phyloP scores from a whole-genome alignment of 768 basidiomycete genomes.

The Strobilomyces confusus region DNA sequence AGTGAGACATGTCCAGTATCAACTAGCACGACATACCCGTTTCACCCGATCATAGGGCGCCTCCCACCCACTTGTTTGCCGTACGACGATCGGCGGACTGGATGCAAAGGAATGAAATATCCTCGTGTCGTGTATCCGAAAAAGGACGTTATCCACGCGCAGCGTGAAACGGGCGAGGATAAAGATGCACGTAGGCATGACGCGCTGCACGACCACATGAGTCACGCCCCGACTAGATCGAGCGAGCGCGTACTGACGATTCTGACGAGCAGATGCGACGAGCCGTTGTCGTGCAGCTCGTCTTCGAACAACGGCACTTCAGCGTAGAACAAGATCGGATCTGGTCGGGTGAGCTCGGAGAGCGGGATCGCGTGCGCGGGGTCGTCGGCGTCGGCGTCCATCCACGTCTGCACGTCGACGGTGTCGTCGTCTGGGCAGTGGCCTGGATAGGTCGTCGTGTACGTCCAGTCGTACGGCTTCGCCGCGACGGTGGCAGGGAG shows the following conservation, averaged over 20 bases:
- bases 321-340: conserved; percentile 97
- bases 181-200: conserved; percentile 95
- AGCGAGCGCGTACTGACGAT: conserved; percentile 56
- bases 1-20: too few relatives aligned
- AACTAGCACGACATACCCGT: conserved; percentile 39
- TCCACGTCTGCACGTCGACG: conserved; percentile 38
- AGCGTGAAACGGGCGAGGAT: conserved; percentile 78
- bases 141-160: conserved; percentile 67
- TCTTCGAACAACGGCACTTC: conserved; percentile 95
- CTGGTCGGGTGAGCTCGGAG: conserved; percentile 78
- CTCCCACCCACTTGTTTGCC: conserved; percentile 89
- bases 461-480: conserved; percentile 98
- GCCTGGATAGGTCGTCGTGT: conserved; percentile 84
- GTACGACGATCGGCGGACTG: conserved; percentile 57
- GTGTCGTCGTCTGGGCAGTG: conserved; percentile 30
- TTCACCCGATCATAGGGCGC: conserved; percentile 53
- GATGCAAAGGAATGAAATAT: conserved; percentile 81
- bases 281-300: conserved; percentile 95
- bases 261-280: conserved; percentile 76
- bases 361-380: conserved; percentile 70
- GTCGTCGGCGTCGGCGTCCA: conserved; percentile 52
- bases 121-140: conserved; percentile 37
- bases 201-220: conserved; percentile 54
- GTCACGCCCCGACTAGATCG: neutral
- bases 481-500: conserved; percentile 70